Base-by-base conservation (phyloP, 2,329 filamentous ascomycete species). In the Thielaviopsis ethacetica region DNA sequence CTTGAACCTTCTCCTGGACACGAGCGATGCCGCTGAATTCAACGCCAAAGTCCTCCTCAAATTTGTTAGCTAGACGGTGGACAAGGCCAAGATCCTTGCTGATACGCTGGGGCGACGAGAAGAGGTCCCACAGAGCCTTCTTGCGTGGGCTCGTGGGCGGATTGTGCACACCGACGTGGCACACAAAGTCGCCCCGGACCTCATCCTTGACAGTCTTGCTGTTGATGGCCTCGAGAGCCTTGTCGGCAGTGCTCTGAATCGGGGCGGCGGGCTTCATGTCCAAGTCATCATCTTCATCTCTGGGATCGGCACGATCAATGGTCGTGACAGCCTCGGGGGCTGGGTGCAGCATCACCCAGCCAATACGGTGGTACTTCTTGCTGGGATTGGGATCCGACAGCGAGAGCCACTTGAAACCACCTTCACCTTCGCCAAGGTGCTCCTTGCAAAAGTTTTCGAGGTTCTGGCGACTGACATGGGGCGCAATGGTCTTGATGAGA, bases 201-300 rank as follows among this genome's bases (percentile, higher is more conserved):
- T 95, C 86, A 67, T 98, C 93, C 66, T 95, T 89, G 62, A 98
- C 95, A 0, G 90, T 95, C 75, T 98, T 97, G 65, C 91, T 89
- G 66, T 98, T 97, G 65, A 98, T 85, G n/a, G 90, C 88, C 62
- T 93, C 89, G 0, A 96, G 78, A 1, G 91, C 91, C 67, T 87
- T 91, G 53, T 95, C 87, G 0, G 90, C 89, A 1, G 85, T 86
- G 2, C 78, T 78, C 2, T 72, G 65, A 1, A 75, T 72, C 5
- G 68, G 71, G 9, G 70, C 69, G 17, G 77, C 75, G 49, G 80
- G 75, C 64, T 75, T 70, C 52, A 77, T 76, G 27, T 83, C 79
- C 52, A 61, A 56, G n/a, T 61, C 56, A 22, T 54, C 52, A 49
- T 60, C 59, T 1, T 58, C 59, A 52, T 89, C 85, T 63, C 86